Evolutionary conservation across 768 basidiomycete species (phyloP).

Genomic region (Boletellus ananas): DNA sequence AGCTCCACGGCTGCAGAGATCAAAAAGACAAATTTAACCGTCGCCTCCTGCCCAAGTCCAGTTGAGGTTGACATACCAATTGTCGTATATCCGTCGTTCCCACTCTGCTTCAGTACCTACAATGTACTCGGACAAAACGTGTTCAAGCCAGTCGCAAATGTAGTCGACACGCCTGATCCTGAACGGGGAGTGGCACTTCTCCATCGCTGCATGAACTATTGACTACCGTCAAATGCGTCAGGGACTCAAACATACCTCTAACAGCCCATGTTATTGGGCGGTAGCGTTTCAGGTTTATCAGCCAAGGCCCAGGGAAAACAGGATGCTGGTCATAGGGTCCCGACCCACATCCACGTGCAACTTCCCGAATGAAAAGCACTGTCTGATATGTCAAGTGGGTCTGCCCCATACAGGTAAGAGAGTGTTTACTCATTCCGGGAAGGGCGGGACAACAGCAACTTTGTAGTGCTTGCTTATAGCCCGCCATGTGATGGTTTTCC

Average conservation of each 20-base stretch:
- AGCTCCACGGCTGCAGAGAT: slow-evolving; percentile 5
- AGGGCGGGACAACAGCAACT: slow-evolving; percentile 28
- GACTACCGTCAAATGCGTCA: background rate
- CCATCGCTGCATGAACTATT: slow-evolving; percentile 38
- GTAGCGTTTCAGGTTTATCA: slow-evolving; percentile 40
- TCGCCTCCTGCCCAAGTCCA: background rate
- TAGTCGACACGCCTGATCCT: slow-evolving; percentile 32
- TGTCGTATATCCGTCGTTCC: slow-evolving; percentile 25
- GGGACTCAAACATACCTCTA: slow-evolving; percentile 30
- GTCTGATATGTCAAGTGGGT: slow-evolving; percentile 1
- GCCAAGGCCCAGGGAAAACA: slow-evolving; percentile 18
- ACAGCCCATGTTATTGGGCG: slow-evolving; percentile 39
- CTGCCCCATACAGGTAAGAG: background rate
- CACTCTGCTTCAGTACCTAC: slow-evolving; percentile 26
- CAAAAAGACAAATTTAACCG: background rate
- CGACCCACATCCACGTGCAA: slow-evolving; percentile 32
- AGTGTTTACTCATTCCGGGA: slow-evolving; percentile 29
- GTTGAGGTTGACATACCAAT: slow-evolving; percentile 22
- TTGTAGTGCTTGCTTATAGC: slow-evolving; percentile 31
- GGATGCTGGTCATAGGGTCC: slow-evolving; percentile 27
- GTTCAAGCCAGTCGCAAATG: slow-evolving; percentile 40
- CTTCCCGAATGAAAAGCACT: slow-evolving; percentile 33
- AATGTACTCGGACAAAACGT: slow-evolving; percentile 26
- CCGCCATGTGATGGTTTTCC: slow-evolving; percentile 24
- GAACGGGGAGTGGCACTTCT: slow-evolving; percentile 44